Evolutionary conservation across 2,329 filamentous ascomycete genomes (phyloP), one percentile per base, ranked within the genome.

Genomic region (Ophiostoma populinum): DNA sequence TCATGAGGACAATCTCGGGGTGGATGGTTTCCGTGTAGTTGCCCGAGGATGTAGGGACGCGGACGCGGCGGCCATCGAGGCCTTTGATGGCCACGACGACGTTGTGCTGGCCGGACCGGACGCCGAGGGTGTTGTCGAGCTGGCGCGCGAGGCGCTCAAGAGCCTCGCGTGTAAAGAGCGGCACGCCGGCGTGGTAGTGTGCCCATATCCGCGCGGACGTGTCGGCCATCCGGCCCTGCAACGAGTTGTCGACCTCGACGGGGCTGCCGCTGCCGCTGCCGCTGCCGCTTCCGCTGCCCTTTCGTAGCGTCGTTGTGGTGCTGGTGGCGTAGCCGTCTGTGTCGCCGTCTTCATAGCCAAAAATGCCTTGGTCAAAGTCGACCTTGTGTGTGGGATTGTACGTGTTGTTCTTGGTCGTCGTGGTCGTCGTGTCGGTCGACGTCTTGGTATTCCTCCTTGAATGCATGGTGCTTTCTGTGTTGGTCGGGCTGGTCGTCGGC

Each of bases 1-100:
- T 43, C 10, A 43, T 25, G 7, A 41, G 18, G 12, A 45, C 40
- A 37, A 45, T 45, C 20, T 43, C 37, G 1, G 43, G 41, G 16
- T 45, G 43, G 7, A 28, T 32, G 7, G 40, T 31, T 3, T 32
- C 21, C 12, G 24, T 3, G 8, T 38, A 24, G 13, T 22, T 33
- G 15, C 42, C 43, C 1, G 35, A 32, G 7, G 29, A 10, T 4
- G 40, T 41, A 3, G 36, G 10, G 19, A 43, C 8, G 32, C 26
- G 33, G 13, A 44, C 39, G 3, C 7, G 20, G 6, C 25, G 26
- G 19, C 43, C 43, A 24, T 44, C 39, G 24, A 45, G 37, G 17
- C 36, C 40, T 2, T 13, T 7, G 8, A 44, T 16, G n/a, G 16
- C 16, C 5, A 45, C 17, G 2, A 16, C 8, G 8, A 32, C 22